Evolutionary conservation across 805 yeast species (phyloP).

Genomic region (Kregervanrija fluxuum): DNA sequence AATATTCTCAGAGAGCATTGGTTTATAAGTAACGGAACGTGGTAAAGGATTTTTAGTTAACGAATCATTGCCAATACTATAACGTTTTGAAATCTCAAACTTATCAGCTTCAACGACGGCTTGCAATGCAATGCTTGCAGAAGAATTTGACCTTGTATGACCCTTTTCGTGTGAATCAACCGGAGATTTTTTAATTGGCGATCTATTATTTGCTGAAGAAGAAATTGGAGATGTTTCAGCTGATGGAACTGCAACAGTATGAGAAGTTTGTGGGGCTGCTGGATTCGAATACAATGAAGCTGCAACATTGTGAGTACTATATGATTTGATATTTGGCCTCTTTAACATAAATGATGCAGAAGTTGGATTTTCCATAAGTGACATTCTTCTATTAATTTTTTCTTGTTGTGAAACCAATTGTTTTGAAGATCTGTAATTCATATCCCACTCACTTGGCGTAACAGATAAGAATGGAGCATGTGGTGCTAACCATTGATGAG

Average conservation of each 20-base stretch:
- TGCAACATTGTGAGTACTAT: conserved; percentile 32
- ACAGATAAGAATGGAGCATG: conserved; percentile 77
- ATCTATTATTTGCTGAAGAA: conserved; percentile 16
- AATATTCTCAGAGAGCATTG: conserved; percentile 20
- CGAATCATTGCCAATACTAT: conserved; percentile 20
- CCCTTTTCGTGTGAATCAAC: conserved; percentile 1
- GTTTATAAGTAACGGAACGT: conserved; percentile 28
- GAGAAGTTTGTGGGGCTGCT: conserved; percentile 62
- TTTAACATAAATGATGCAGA: conserved; percentile 33
- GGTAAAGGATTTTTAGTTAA: conserved; percentile 17
- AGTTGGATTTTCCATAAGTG: conserved; percentile 38
- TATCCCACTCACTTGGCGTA: conserved; percentile 89
- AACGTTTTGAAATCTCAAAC: conserved; percentile 26
- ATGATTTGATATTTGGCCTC: conserved; percentile 27
- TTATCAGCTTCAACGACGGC: conserved; percentile 66
- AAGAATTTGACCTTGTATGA: conserved; percentile 29
- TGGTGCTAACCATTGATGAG: conserved; percentile 85
- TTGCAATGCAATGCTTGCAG: conserved; percentile 64
- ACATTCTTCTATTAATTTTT: conserved; percentile 30
- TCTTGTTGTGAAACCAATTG: conserved; percentile 16
- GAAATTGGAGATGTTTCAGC: conserved; percentile 21
- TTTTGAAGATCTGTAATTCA: conserved; percentile 38
- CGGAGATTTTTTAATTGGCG: conserved; percentile 1
- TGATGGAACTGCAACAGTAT: conserved; percentile 26
- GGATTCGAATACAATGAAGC: conserved; percentile 41